Base-by-base conservation (phyloP, 192 early-diverging fungal genomes). In the Anaeromyces robustus region DNA sequence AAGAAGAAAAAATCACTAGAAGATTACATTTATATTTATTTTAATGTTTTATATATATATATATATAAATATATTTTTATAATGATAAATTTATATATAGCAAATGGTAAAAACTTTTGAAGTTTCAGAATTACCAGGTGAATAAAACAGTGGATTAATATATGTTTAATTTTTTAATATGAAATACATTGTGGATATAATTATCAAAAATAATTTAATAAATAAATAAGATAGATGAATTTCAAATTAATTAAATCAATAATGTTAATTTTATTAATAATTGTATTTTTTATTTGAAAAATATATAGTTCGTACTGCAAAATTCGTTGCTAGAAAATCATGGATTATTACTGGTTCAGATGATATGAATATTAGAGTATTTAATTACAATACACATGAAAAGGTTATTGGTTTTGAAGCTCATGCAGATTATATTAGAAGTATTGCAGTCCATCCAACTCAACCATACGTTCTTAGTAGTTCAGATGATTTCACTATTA, bases 381-480 rank as follows among this genome's bases (percentile, higher is more conserved):
- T 94, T 93, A 99, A 99, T 92, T 99, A 99, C 91, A 98, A 98
- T 86, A 99, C 98, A 37, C 95, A 95, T 86, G 98, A 99, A 86
- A 97, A 98, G 82, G 94, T 99, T 26, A 91, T 92, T 28, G 92
- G 93, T 41, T 98, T 98, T 85, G 96, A 98, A 80, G 98, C 95
- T 28, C 98, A 99, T 84, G 89, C 89, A 81, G 98, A 99, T 85
- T 99, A 98, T 83, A 96, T 99, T 87, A 92, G 98, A 78, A 92
- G 92, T 84, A 91, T 99, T 79, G 96, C 97, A 29, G 95, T 99
- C 31, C 98, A 99, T 84, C 95, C 94, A 52, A 95, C 96, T n/a
- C 96, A 96, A 83, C 93, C 98, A 37, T 93, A 93, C 79, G 88
- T 99, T 30, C 87, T 99, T 77, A 95, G 96, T 4, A 92, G 95